phyloP scores from a whole-genome alignment of 106 monocot species.

The Xerophyta viscosa region DNA sequence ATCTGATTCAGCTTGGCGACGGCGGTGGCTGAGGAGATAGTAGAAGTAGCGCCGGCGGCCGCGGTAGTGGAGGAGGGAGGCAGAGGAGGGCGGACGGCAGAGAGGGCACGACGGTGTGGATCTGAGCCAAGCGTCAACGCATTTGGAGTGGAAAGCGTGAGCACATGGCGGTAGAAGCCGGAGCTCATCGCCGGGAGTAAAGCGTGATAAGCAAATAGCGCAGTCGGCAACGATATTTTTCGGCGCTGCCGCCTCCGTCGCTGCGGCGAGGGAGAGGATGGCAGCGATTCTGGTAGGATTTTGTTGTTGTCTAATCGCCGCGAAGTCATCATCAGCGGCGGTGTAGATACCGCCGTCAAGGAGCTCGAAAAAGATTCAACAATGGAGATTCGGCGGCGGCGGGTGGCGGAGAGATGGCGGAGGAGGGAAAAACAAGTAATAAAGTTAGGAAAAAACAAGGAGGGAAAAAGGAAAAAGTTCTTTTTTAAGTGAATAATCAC shows the following conservation, averaged over 20 bases:
- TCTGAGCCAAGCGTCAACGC: constrained; percentile 92
- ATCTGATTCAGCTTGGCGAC: too few relatives aligned
- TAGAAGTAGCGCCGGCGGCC: not conserved
- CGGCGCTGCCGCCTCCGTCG: not conserved
- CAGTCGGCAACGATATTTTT: constrained; percentile 16
- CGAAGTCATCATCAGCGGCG: not conserved
- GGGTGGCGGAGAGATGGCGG: constrained; percentile 42
- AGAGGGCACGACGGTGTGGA: constrained; percentile 86
- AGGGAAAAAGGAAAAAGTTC: too few relatives aligned
- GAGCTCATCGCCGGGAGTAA: constrained; percentile 62
- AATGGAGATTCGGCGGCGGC: not conserved
- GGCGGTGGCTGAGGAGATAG: not conserved
- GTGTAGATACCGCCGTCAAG: not conserved
- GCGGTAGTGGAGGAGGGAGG: constrained; percentile 11
- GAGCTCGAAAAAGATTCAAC: not conserved
- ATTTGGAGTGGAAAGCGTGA: constrained; percentile 90
- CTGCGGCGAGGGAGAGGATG: constrained; percentile 53
- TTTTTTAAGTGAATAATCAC: too few relatives aligned
- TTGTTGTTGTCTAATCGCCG: not conserved
- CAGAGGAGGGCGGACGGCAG: constrained; percentile 59
- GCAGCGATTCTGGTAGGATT: constrained; percentile 58
- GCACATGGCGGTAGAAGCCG: constrained; percentile 90
- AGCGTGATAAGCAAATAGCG: constrained; percentile 83
- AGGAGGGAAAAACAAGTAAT: too few relatives aligned
- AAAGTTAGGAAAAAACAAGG: too few relatives aligned